phyloP scores from a whole-genome alignment of 139 green algal genomes.

The Picocystis salinarum region DNA sequence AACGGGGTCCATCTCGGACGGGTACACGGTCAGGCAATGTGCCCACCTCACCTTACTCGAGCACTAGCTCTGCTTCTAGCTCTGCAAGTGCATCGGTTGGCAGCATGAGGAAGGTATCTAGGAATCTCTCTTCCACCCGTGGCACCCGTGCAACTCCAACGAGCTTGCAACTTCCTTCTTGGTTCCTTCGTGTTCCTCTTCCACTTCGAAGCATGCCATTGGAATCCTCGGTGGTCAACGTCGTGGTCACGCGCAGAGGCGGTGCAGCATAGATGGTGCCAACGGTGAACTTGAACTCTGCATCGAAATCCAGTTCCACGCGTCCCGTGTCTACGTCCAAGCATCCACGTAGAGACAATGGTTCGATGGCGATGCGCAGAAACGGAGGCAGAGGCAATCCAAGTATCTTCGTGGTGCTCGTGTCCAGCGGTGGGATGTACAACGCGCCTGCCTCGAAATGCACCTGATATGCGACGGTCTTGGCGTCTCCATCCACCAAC shows the following conservation, averaged over 20 bases:
- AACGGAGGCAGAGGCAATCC: conserved; percentile 52
- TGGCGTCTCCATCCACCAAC: too few relatives aligned
- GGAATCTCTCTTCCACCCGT: conserved; percentile 29
- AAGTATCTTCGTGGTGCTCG: conserved; percentile 32
- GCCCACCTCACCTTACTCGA: too few relatives aligned
- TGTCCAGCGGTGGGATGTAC: conserved; percentile 45
- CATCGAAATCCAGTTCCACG: conserved; percentile 44
- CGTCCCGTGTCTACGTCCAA: conserved; percentile 36
- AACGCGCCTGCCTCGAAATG: conserved; percentile 15
- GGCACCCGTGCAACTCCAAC: conserved; percentile 40
- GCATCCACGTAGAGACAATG: conserved; percentile 30
- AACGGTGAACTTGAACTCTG: conserved; percentile 43
- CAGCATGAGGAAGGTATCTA: conserved; percentile 58
- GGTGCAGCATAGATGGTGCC: conserved; percentile 21
- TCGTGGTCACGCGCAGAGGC: conserved; percentile 30
- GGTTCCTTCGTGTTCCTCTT: too few relatives aligned
- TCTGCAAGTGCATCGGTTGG: conserved; percentile 52
- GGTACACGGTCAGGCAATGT: too few relatives aligned
- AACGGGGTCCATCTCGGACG: too few relatives aligned
- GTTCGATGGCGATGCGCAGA: conserved; percentile 47
- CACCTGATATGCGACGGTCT: conserved; percentile 1
- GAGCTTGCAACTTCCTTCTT: too few relatives aligned
- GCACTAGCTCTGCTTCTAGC: conserved; percentile 24
- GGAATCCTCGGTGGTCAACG: conserved; percentile 39
- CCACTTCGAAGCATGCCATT: too few relatives aligned